These are phyloP conservation scores for Salicornia ramosissima DNA, from an alignment of 148 eudicot genomes.

Conservation along the genomic window DNA sequence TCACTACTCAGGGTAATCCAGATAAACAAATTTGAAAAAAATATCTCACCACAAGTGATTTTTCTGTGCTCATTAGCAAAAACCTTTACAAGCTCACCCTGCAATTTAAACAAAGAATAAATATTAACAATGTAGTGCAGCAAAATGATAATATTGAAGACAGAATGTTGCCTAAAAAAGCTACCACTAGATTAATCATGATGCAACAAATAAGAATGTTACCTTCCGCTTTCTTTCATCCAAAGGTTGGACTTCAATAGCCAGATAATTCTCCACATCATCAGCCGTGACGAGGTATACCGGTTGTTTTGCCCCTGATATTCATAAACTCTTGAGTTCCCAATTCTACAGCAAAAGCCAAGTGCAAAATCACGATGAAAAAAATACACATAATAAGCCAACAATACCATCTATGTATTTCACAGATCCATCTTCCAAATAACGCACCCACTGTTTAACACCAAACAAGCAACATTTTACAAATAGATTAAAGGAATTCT, in stretches of 20 bases:
- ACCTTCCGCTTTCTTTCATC: slow-evolving; percentile 92
- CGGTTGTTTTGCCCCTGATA: slow-evolving; percentile 90
- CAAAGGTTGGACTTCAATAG: slow-evolving; percentile 93
- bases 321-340: slow-evolving; percentile 15
- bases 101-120: slow-evolving; percentile 21
- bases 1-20: background rate
- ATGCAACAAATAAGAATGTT: slow-evolving; percentile 5
- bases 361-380: background rate
- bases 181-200: background rate
- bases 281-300: slow-evolving; percentile 83
- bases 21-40: background rate
- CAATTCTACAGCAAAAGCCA: background rate
- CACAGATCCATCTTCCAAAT: slow-evolving; percentile 94
- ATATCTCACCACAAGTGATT: slow-evolving; percentile 69
- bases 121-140: background rate
- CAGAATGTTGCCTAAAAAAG: background rate
- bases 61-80: slow-evolving; percentile 84
- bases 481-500: slow-evolving; percentile 9
- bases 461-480: slow-evolving; percentile 19
- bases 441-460: slow-evolving; percentile 76
- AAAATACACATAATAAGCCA: slow-evolving; percentile 1
- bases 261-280: slow-evolving; percentile 74
- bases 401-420: slow-evolving; percentile 76
- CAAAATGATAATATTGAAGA: background rate
- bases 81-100: slow-evolving; percentile 89